phyloP scores from a whole-genome alignment of 495 filamentous ascomycete species.

The Clohesyomyces aquaticus region DNA sequence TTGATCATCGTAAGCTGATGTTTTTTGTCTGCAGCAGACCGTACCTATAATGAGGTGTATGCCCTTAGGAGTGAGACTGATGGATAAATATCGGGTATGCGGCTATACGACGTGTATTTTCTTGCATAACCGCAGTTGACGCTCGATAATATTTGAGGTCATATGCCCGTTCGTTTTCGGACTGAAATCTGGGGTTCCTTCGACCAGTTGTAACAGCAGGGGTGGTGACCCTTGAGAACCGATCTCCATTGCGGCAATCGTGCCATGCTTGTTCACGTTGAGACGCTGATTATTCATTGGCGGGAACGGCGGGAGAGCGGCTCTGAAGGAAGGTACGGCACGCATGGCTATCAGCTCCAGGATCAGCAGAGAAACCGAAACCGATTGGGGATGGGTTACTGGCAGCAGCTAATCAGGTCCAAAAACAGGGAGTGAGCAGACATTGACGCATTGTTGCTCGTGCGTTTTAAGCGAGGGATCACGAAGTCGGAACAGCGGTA shows the following conservation, averaged over 20 bases:
- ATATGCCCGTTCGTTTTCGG: not conserved
- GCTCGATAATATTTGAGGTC: conserved; percentile 16
- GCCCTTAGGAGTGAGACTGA: not conserved
- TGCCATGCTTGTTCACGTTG: conserved; percentile 5
- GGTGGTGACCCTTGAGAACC: conserved; percentile 2
- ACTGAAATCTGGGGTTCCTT: not conserved
- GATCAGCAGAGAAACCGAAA: not conserved
- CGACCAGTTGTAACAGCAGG: not conserved
- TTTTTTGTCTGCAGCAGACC: not conserved
- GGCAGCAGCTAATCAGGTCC: conserved; percentile 1
- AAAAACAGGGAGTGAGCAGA: not conserved
- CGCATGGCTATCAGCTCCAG: conserved; percentile 3
- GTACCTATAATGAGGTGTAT: conserved; percentile 14
- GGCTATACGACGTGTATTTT: conserved; percentile 4
- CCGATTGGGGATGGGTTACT: not conserved
- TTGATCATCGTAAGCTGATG: conserved; percentile 18
- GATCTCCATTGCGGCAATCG: conserved; percentile 3
- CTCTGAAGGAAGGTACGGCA: not conserved
- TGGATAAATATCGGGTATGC: conserved; percentile 8
- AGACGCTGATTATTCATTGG: conserved; percentile 1
- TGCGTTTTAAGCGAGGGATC: conserved; percentile 11
- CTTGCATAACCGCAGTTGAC: conserved; percentile 10
- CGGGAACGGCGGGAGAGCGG: not conserved
- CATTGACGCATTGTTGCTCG: no score
- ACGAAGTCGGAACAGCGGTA: not conserved